A percentile compares a stretch with the other conserved stretches of the same genome.
phyloP scores from a whole-genome alignment of 2,329 filamentous ascomycete species.

The Xylariales sp. region DNA sequence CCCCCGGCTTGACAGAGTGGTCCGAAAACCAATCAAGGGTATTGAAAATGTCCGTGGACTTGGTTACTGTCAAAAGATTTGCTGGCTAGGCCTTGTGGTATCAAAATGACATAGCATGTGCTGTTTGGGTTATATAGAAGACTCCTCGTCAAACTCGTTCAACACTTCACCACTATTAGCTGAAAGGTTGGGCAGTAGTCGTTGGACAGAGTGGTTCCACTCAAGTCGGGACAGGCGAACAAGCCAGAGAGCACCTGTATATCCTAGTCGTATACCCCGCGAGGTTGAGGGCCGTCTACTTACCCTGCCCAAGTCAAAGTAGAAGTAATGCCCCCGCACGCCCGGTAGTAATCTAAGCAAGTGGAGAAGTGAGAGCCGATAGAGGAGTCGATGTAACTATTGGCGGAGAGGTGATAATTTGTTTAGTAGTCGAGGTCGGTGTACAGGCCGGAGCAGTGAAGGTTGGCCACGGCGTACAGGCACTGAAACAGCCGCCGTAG shows the following conservation, averaged over 20 bases:
- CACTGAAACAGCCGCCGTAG: constrained; percentile 15
- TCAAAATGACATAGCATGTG: too few relatives aligned
- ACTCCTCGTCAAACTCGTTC: neutral
- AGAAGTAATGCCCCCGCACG: neutral
- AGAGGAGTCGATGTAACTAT: too few relatives aligned
- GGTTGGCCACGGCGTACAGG: constrained; percentile 6
- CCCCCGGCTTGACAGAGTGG: too few relatives aligned
- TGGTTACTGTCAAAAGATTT: too few relatives aligned
- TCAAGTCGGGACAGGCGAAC: neutral
- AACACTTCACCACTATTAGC: neutral
- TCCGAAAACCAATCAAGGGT: too few relatives aligned
- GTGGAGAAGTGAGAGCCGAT: constrained; percentile 1
- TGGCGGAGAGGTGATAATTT: too few relatives aligned
- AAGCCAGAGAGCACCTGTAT: neutral
- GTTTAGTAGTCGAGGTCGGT: neutral
- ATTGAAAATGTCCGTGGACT: too few relatives aligned
- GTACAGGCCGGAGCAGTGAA: constrained; percentile 9
- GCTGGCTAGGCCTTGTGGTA: too few relatives aligned
- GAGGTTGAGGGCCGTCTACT: too few relatives aligned
- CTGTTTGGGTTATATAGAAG: neutral
- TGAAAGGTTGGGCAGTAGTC: neutral
- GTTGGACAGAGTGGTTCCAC: constrained; percentile 1
- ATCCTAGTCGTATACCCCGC: too few relatives aligned
- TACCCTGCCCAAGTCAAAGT: constrained; percentile 6
- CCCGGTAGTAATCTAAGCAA: too few relatives aligned